These are phyloP conservation scores for Rhododendron kiyosumense DNA, from an alignment of 148 eudicot genomes.

Conservation along the genomic window DNA sequence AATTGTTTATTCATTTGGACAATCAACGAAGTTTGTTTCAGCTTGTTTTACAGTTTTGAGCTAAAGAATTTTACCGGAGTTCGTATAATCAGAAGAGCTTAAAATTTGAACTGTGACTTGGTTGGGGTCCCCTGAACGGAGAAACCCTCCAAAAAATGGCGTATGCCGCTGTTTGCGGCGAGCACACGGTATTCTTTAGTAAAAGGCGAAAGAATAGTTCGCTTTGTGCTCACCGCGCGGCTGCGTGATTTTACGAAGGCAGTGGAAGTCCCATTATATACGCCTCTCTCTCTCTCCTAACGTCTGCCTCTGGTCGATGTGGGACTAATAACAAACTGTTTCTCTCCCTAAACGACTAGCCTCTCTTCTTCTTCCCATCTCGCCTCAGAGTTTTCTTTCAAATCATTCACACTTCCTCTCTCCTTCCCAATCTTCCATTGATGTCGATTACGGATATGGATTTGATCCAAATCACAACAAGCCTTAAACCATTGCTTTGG, in stretches of 20 bases:
- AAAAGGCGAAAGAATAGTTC: slow-evolving; percentile 30
- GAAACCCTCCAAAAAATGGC: slow-evolving; percentile 12
- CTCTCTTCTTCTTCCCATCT: background rate
- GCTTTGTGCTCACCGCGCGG: slow-evolving; percentile 18
- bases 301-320: background rate
- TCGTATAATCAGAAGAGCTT: background rate
- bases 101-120: background rate
- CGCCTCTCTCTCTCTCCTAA: background rate
- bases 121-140: background rate
- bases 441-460: background rate
- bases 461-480: background rate
- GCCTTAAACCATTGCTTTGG: background rate
- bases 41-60: too few species aligned
- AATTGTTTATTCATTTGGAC: too few species aligned
- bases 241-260: background rate
- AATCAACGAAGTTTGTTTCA: too few species aligned
- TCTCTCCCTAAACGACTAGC: background rate
- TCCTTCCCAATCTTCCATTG: background rate
- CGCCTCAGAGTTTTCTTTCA: background rate
- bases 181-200: slow-evolving; percentile 27
- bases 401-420: background rate
- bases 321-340: background rate
- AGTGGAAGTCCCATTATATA: background rate
- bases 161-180: slow-evolving; percentile 14
- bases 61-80: too few species aligned